Conservation (phyloP, 768 basidiomycete genomes). For the Lactifluus echinatus region DNA sequence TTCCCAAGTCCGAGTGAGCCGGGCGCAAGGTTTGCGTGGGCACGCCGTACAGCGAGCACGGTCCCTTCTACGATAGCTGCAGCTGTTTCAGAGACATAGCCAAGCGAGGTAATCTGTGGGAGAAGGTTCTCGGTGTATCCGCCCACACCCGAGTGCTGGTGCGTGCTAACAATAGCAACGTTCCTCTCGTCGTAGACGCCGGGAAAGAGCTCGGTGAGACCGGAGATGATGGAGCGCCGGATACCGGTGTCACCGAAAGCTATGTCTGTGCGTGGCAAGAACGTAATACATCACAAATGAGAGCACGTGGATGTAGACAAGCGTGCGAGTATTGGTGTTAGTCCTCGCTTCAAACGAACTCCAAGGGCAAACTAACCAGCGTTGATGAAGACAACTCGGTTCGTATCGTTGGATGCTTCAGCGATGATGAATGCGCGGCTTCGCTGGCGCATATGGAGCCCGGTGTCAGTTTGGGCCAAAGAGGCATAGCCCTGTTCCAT, state of each 20-base stretch:
- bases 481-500: constrained; percentile 54
- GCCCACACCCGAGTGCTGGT: constrained; percentile 70
- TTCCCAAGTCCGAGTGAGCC: constrained; percentile 60
- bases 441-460: constrained; percentile 72
- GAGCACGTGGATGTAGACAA: neutral
- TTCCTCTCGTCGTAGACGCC: constrained; percentile 62
- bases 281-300: neutral
- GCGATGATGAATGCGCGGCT: constrained; percentile 72
- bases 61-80: constrained; percentile 65
- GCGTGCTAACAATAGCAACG: constrained; percentile 67
- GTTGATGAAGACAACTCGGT: constrained; percentile 68
- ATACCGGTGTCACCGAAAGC: constrained; percentile 77
- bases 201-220: constrained; percentile 48
- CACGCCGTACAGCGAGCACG: constrained; percentile 57
- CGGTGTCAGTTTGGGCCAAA: constrained; percentile 56
- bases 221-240: constrained; percentile 55
- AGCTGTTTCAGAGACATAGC: constrained; percentile 64
- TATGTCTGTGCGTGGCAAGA: constrained; percentile 41
- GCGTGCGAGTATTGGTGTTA: neutral
- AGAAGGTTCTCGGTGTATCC: constrained; percentile 74
- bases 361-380: constrained; percentile 38
- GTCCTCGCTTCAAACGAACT: neutral
- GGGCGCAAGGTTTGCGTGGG: constrained; percentile 51
- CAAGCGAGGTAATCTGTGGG: constrained; percentile 65
- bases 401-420: constrained; percentile 43